Evolutionary conservation across 2,329 filamentous ascomycete species (phyloP), one percentile per base, ranked within the genome.

Genomic region (Trichophyton simii): DNA sequence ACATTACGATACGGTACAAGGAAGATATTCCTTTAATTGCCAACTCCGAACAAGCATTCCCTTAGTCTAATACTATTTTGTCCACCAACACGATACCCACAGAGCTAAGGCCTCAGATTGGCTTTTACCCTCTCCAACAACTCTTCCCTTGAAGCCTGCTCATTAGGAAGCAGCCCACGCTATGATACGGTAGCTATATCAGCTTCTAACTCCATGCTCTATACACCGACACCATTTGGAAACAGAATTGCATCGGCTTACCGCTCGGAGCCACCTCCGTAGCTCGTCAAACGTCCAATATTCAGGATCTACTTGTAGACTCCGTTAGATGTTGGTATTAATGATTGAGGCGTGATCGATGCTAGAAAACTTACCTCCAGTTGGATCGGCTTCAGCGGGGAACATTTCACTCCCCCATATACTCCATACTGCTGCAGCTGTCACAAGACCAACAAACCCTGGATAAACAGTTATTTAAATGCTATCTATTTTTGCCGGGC

Each of bases 371-470:
- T 77, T 83, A 77, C 89, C 82, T 63, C 91, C 91, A 31, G 78
- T 88, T n/a, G 91, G 90, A 71, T 96, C 91, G 57, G 79, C 63
- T 66, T 85, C 78, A 2, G 82, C 74, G 0, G 91, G 91, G 69
- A 96, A 95, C 69, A 96, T 82, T 65, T 92, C 89, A 60, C 83
- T 81, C 61, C 90, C 90, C 86, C 88, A 95, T 68, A 96, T 92
- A 18, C 83, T 82, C 87, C 88, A 96, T 48, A 83, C 84, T 15
- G 90, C 87, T 1, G 87, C 90, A 1, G 88, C 89, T 5, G 88
- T 88, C 13, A 96, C 82, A 59, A 95, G 81, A 8, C 88, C 89
- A 3, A 87, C 85, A 71, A 96, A 96, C 18, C 86, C 89, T 86
- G 76, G 61, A 63, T 50, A 18, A 52, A 6, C 1, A 1, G 42